Conservation (phyloP, 2,329 filamentous ascomycete genomes). For the Albifimbria verrucaria region DNA sequence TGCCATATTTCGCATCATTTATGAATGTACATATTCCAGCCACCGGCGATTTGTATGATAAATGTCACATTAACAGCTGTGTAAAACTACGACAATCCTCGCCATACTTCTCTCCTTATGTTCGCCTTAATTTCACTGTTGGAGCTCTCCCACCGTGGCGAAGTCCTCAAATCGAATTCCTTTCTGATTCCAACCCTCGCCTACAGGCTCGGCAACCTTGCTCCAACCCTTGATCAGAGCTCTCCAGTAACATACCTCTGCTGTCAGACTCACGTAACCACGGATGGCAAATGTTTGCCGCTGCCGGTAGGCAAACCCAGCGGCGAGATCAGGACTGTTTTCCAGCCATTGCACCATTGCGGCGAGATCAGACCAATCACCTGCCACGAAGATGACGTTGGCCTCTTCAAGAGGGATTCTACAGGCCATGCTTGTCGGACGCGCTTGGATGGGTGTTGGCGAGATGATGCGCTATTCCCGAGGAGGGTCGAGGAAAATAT, state of each 20-base stretch:
- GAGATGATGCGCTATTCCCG: not conserved
- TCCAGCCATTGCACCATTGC: constrained; percentile 43
- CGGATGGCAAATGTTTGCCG: constrained; percentile 37
- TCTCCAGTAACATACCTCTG: constrained; percentile 53
- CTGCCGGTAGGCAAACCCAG: constrained; percentile 45
- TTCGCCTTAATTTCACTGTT: not conserved
- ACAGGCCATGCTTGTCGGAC: constrained; percentile 33
- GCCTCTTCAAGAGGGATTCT: constrained; percentile 31
- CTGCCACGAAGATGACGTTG: constrained; percentile 47
- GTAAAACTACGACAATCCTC: too few species aligned
- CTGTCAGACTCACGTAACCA: constrained; percentile 46
- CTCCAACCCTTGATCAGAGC: constrained; percentile 45
- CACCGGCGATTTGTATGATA: constrained; percentile 9
- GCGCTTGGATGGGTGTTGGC: not conserved
- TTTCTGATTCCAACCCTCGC: constrained; percentile 28
- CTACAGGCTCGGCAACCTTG: constrained; percentile 33
- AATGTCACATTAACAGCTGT: not conserved
- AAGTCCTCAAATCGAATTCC: constrained; percentile 38
- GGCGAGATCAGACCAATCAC: constrained; percentile 50
- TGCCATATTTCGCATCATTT: constrained; percentile 5
- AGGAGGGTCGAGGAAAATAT: constrained; percentile 34
- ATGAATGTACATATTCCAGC: constrained; percentile 11
- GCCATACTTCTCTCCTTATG: too few species aligned
- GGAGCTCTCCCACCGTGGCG: constrained; percentile 3
- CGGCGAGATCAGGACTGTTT: constrained; percentile 36